Evolutionary conservation across 176 grass and related monocot genomes (phyloP), one percentile per base, ranked within the genome.

Genomic region (Lolium multiflorum): DNA sequence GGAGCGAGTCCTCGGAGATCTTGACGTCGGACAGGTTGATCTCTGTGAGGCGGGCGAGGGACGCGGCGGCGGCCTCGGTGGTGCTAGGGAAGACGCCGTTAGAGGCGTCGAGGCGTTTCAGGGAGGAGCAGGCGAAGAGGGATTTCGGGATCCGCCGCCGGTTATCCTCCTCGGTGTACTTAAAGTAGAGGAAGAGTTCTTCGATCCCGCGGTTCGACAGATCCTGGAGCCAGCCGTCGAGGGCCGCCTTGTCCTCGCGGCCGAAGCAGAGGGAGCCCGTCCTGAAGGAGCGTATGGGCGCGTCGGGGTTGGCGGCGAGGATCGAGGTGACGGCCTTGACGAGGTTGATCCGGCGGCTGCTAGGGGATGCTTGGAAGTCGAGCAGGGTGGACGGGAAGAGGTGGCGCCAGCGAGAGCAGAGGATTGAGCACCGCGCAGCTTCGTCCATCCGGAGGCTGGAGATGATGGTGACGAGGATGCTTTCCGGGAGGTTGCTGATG

Each of bases 351-450:
- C 20, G 55, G 55, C 8, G 13, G 18, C 67, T 57, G 3, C 35
- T 22, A 5, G 56, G 5, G 9, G 8, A 35, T 35, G 68, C 26
- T 7, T 38, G 18, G 85, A 87, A 81, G 14, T 81, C 44, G 77
- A 81, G 43, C 55, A 87, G 85, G 26, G 55, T 81, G 77, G 44
- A 60, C 66, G 77, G 41, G 77, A 73, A 87, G 55, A 73, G 77
- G 69, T 68, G 61, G 77, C 39, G 81, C 70, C 85, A 74, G 31
- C 44, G 72, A 39, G 90, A 18, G 44, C 77, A 50, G 60, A 80
- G 77, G 50, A 77, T 31, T 22, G 76, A 39, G 43, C 52, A 77
- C 50, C 59, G 47, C 47, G 81, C 58, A 50, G 59, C 89, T 3
- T 81, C 46, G 4, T 81, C 56, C 18, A 88, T 62, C 15, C 7